A percentile compares a stretch with the other conserved stretches of the same genome.
Evolutionary conservation across 345 rosid species (phyloP).

Genomic region (Hevea brasiliensis): DNA sequence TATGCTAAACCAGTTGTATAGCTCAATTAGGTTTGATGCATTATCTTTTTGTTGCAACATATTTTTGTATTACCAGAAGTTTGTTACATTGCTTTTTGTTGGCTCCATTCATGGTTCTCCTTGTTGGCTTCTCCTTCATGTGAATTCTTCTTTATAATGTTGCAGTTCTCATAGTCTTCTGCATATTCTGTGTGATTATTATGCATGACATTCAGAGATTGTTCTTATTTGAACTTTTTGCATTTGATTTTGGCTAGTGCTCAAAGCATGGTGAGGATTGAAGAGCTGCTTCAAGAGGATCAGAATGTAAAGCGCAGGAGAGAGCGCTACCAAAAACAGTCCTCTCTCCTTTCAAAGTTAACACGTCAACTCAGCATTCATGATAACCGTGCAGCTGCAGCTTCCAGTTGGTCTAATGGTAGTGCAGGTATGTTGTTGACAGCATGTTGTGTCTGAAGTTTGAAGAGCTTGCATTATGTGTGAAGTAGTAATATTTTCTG

Average conservation of each 20-base stretch:
- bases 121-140: neutral
- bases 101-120: neutral
- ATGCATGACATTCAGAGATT: neutral
- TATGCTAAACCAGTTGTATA: conserved; percentile 92
- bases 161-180: neutral
- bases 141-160: neutral
- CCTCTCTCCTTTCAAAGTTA: conserved; percentile 75
- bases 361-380: conserved; percentile 83
- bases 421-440: conserved; percentile 42
- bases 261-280: conserved; percentile 71
- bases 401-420: conserved; percentile 66
- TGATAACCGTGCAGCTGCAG: conserved; percentile 86
- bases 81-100: neutral
- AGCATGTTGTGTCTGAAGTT: neutral
- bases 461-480: neutral
- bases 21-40: conserved; percentile 68
- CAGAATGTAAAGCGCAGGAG: conserved; percentile 72
- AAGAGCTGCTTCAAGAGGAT: conserved; percentile 89
- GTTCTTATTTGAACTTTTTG: neutral
- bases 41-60: neutral
- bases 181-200: neutral
- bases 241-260: conserved; percentile 43
- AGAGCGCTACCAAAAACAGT: conserved; percentile 83
- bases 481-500: neutral
- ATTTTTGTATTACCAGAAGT: neutral